Conservation (phyloP, 768 basidiomycete genomes). For the Tephrocybe sp. region DNA sequence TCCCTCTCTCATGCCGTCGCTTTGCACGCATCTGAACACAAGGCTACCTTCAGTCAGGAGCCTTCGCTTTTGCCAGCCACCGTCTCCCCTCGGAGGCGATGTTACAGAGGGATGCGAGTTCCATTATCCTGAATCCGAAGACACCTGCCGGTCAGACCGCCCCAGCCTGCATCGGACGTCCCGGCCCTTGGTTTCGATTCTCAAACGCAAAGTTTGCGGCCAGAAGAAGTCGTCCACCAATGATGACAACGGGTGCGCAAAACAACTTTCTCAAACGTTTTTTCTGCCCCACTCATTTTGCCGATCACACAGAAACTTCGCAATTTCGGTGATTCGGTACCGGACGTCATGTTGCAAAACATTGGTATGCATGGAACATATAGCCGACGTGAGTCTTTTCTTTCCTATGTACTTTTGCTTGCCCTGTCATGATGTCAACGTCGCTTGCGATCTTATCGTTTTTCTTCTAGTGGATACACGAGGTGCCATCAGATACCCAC, state of each 20-base stretch:
- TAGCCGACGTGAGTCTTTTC: slow-evolving; percentile 11
- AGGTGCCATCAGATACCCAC: slow-evolving; percentile 6
- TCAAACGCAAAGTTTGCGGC: neutral
- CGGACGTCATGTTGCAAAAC: slow-evolving; percentile 12
- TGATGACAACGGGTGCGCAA: neutral
- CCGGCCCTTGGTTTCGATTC: slow-evolving; percentile 3
- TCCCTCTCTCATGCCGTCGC: neutral
- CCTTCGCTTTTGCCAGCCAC: slow-evolving; percentile 6
- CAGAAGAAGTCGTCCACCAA: neutral
- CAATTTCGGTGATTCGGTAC: slow-evolving; percentile 14
- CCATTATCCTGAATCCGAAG: neutral
- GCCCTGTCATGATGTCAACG: neutral
- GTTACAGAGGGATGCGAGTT: slow-evolving; percentile 4
- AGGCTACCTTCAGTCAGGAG: neutral
- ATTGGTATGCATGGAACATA: slow-evolving; percentile 13
- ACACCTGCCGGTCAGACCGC: neutral
- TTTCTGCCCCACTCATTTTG: neutral
- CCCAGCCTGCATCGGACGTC: slow-evolving; percentile 5
- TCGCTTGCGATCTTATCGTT: slow-evolving; percentile 2
- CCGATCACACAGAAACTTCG: neutral
- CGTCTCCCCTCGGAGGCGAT: neutral
- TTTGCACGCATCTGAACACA: slow-evolving; percentile 2
- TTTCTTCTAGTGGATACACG: slow-evolving; percentile 14
- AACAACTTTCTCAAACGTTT: neutral
- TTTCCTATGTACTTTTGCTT: neutral